Percentiles rank a stretch among this genome's conserved stretches.
Conservation (phyloP, 2,329 filamentous ascomycete species). For the Pseudogymnoascus sp. region DNA sequence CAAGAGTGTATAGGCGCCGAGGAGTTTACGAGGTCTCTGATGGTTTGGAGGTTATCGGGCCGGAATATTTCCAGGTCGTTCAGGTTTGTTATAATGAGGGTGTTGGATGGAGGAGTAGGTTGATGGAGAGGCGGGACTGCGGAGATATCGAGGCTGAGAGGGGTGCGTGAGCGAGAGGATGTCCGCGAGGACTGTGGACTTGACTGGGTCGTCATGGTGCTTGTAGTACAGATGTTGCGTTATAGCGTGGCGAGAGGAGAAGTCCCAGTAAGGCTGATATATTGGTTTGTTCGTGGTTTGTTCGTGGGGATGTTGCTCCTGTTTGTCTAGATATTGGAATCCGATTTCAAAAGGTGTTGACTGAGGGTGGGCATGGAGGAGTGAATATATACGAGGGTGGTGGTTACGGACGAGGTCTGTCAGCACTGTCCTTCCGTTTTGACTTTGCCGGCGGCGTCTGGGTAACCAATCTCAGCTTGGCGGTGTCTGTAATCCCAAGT, state of each 20-base stretch:
- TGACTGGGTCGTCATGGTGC: slow-evolving; percentile 5
- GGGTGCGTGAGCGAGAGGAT: slow-evolving; percentile 25
- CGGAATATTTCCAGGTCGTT: slow-evolving; percentile 66
- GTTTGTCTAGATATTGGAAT: neutral
- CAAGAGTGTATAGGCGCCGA: slow-evolving; percentile 71
- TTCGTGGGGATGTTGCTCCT: neutral
- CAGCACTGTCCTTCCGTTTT: neutral
- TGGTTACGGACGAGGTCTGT: neutral
- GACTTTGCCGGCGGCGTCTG: neutral
- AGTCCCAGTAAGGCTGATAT: neutral
- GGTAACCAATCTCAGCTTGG: slow-evolving; percentile 1
- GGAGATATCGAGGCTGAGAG: slow-evolving; percentile 67
- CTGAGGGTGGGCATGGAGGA: neutral
- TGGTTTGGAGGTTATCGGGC: slow-evolving; percentile 64
- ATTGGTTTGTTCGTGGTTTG: neutral
- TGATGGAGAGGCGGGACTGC: slow-evolving; percentile 60
- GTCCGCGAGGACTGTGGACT: slow-evolving; percentile 7
- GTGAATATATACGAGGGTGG: slow-evolving; percentile 6
- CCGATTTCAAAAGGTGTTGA: neutral
- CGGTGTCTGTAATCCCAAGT: neutral
- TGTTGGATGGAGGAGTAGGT: slow-evolving; percentile 74
- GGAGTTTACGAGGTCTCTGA: slow-evolving; percentile 62
- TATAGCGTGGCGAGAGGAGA: neutral
- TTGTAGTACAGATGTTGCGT: neutral
- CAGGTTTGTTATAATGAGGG: slow-evolving; percentile 77